phyloP scores from a whole-genome alignment of 352 stramenopile species.

The Phytophthora litchii region DNA sequence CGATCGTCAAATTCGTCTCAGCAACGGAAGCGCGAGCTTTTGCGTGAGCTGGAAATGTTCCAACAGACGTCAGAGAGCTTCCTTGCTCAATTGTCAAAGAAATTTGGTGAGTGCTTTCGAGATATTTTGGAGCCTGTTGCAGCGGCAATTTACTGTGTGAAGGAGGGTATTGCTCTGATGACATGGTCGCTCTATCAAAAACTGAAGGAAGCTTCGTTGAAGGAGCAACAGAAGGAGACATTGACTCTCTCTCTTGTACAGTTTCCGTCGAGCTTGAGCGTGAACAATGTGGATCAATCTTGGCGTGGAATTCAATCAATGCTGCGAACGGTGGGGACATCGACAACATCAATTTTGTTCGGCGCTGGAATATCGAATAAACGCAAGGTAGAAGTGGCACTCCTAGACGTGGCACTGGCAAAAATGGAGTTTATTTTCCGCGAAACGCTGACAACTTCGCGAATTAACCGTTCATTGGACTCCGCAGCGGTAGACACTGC shows the following conservation, averaged over 20 bases:
- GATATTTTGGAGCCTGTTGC: conserved; percentile 87
- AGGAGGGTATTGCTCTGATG: conserved; percentile 85
- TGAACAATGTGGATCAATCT: conserved; percentile 49
- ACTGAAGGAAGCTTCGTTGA: conserved; percentile 53
- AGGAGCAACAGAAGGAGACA: conserved; percentile 50
- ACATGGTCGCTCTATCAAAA: conserved; percentile 65
- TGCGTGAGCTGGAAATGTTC: conserved; percentile 88
- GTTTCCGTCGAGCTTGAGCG: conserved; percentile 60
- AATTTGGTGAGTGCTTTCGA: conserved; percentile 77
- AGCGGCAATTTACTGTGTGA: conserved; percentile 79
- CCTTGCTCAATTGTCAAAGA: conserved; percentile 60
- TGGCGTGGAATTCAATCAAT: conserved; percentile 82
- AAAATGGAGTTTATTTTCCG: conserved; percentile 80
- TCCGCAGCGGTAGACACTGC: conserved; percentile 39
- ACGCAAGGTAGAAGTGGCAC: conserved; percentile 68
- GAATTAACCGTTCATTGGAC: conserved; percentile 26
- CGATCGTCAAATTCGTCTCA: conserved; percentile 40
- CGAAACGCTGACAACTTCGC: conserved; percentile 36
- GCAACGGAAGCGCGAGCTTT: conserved; percentile 66
- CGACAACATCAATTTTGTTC: conserved; percentile 53
- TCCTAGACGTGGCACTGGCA: conserved; percentile 70
- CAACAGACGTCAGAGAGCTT: conserved; percentile 90
- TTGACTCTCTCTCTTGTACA: conserved; percentile 67
- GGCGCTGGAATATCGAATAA: conserved; percentile 46
- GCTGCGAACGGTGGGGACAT: conserved; percentile 52